A percentile compares a stretch with the other conserved stretches of the same genome.
phyloP scores from a whole-genome alignment of 208 protist species.

The Leishmania turanica region DNA sequence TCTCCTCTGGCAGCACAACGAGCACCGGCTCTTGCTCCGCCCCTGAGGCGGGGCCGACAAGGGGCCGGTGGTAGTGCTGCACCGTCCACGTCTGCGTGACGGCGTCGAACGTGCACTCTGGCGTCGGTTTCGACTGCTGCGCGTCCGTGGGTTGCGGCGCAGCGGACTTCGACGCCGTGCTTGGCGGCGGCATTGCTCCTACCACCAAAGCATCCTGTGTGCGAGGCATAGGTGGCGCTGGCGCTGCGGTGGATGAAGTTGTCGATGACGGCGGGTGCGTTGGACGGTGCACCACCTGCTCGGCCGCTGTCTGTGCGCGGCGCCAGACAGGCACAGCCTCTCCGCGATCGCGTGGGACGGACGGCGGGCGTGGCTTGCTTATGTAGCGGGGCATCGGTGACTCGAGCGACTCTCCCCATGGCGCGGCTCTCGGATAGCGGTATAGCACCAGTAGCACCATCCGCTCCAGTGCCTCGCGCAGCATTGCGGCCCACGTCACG shows the following conservation, averaged over 20 bases:
- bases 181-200: neutral
- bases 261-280: constrained; percentile 5
- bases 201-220: neutral
- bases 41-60: constrained; percentile 19
- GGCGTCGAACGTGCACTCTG: constrained; percentile 3
- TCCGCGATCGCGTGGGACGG: neutral
- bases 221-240: neutral
- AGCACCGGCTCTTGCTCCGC: constrained; percentile 18
- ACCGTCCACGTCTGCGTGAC: constrained; percentile 21
- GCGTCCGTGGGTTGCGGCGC: neutral
- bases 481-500: constrained; percentile 32
- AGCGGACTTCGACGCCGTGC: neutral
- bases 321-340: neutral
- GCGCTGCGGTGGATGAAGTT: neutral
- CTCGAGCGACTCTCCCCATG: constrained; percentile 34
- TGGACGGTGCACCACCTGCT: neutral
- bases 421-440: constrained; percentile 31
- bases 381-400: neutral
- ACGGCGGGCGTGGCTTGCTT: neutral
- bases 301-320: too few species aligned
- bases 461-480: constrained; percentile 38
- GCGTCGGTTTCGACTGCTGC: neutral
- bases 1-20: constrained; percentile 12
- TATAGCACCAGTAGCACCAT: constrained; percentile 36
- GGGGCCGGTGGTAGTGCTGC: constrained; percentile 14